These are phyloP conservation scores for Phaeolepiota aurea DNA, from an alignment of 768 basidiomycete genomes.

Conservation along the genomic window DNA sequence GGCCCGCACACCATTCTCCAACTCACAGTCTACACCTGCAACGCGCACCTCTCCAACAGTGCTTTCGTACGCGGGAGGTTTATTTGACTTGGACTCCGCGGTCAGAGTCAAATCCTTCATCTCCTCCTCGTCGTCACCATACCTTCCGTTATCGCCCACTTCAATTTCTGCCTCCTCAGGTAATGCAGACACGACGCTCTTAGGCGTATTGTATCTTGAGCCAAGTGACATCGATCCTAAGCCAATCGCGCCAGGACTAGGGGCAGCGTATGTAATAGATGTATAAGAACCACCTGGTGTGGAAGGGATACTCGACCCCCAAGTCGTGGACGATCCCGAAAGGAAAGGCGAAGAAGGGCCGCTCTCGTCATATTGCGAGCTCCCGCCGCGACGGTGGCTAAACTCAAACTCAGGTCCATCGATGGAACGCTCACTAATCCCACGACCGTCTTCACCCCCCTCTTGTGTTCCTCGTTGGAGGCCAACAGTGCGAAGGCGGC, in stretches of 20 bases:
- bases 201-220: constrained; percentile 17
- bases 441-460: constrained; percentile 10
- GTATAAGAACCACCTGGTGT: constrained; percentile 21
- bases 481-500: constrained; percentile 69
- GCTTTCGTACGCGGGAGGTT: background rate
- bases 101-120: background rate
- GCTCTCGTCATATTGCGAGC: constrained; percentile 10
- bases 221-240: constrained; percentile 21
- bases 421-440: no score
- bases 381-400: background rate
- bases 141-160: background rate
- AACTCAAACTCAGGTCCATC: constrained; percentile 5
- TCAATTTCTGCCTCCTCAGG: constrained; percentile 12
- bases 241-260: constrained; percentile 17
- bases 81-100: no score
- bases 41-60: background rate
- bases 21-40: background rate
- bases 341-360: constrained; percentile 17
- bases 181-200: constrained; percentile 11
- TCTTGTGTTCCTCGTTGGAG: constrained; percentile 44
- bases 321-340: constrained; percentile 20
- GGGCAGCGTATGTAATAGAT: constrained; percentile 7
- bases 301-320: constrained; percentile 24
- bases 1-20: no score
- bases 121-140: background rate